A percentile compares a stretch with the other conserved stretches of the same genome.
phyloP scores from a whole-genome alignment of 1,284 basidiomycete genomes.

The Microbotryum silenes-acaulis region DNA sequence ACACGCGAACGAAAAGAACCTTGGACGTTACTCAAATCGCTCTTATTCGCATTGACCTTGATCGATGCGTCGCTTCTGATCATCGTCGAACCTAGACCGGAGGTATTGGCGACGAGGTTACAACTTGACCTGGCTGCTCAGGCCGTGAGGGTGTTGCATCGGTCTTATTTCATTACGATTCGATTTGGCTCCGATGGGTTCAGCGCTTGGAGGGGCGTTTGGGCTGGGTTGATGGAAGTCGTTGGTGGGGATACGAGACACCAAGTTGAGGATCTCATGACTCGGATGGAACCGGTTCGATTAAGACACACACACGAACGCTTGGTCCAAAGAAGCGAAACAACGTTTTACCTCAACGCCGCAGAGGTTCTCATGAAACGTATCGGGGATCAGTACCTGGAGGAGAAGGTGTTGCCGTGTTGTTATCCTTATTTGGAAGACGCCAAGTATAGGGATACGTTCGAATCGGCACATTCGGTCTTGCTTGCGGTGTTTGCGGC shows the following conservation, averaged over 20 bases:
- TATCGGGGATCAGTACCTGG: constrained; percentile 27
- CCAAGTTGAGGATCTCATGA: no score
- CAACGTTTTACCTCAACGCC: constrained; percentile 33
- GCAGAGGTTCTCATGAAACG: constrained; percentile 29
- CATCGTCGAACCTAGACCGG: constrained; percentile 16
- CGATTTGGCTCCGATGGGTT: constrained; percentile 33
- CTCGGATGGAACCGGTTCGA: no score
- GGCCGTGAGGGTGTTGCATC: constrained; percentile 22
- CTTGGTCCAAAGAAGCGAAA: constrained; percentile 18
- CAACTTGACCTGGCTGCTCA: constrained; percentile 25
- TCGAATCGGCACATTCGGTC: constrained; percentile 35
- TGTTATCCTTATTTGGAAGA: constrained; percentile 30
- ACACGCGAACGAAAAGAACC: constrained; percentile 25
- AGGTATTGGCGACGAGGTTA: background rate
- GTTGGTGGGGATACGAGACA: background rate
- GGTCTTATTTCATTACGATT: constrained; percentile 31
- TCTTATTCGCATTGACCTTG: constrained; percentile 33
- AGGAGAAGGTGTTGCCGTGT: constrained; percentile 13
- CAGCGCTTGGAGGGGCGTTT: constrained; percentile 30
- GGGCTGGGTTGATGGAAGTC: constrained; percentile 32
- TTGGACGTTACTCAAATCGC: constrained; percentile 33
- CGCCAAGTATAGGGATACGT: constrained; percentile 28
- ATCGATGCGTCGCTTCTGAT: constrained; percentile 31
- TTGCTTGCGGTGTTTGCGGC: constrained; percentile 30
- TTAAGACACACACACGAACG: constrained; percentile 5